Percentiles rank a stretch among this genome's conserved stretches.
Evolutionary conservation across 2,329 filamentous ascomycete species (phyloP).

Genomic region (Xylariomycetidae sp.): DNA sequence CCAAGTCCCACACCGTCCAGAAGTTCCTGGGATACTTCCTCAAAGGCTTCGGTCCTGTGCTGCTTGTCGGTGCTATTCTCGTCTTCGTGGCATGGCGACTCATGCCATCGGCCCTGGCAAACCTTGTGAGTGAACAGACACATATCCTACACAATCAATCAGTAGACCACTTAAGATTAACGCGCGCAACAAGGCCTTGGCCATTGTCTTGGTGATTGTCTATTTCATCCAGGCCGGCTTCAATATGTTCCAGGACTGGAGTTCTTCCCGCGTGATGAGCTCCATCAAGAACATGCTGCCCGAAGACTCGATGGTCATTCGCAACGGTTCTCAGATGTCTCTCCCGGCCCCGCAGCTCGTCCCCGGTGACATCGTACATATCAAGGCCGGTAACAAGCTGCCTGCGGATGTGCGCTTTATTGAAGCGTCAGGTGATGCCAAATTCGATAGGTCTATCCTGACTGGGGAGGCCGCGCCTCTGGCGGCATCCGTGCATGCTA

Average conservation of each 20-base stretch:
- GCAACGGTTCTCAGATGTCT: constrained; percentile 49
- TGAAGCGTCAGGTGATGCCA: constrained; percentile 63
- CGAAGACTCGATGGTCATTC: constrained; percentile 61
- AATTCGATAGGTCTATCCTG: constrained; percentile 69
- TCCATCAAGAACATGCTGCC: constrained; percentile 80
- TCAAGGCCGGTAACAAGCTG: constrained; percentile 69
- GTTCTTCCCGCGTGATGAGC: constrained; percentile 70
- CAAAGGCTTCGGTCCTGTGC: constrained; percentile 69
- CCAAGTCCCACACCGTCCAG: constrained; percentile 54
- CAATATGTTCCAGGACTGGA: constrained; percentile 71
- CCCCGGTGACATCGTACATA: constrained; percentile 63
- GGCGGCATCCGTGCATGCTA: constrained; percentile 58
- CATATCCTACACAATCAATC: neutral
- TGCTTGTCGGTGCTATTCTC: constrained; percentile 63
- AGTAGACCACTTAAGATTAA: constrained; percentile 3
- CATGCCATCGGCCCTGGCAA: constrained; percentile 65
- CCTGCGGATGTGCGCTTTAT: constrained; percentile 70
- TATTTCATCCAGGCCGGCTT: constrained; percentile 67
- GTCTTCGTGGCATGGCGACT: constrained; percentile 77
- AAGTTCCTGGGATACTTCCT: constrained; percentile 68
- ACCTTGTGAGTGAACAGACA: constrained; percentile 40
- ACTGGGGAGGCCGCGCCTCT: constrained; percentile 61
- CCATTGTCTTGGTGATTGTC: constrained; percentile 66
- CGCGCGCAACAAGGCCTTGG: constrained; percentile 46
- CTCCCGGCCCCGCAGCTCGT: constrained; percentile 58